These are phyloP conservation scores for Kwoniella shivajii DNA, from an alignment of 1,284 basidiomycete genomes.

Conservation along the genomic window DNA sequence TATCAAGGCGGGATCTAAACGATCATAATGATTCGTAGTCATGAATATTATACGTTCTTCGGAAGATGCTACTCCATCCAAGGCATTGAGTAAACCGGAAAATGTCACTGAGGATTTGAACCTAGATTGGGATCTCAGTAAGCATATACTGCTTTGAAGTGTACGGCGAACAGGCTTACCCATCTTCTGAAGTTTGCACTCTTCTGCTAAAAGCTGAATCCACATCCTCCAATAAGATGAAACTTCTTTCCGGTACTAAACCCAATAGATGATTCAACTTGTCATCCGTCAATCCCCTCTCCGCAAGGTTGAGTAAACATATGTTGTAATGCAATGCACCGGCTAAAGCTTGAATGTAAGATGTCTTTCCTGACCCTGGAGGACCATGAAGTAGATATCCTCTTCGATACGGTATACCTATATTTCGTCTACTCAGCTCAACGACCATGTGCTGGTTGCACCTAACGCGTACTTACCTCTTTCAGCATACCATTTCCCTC, in stretches of 20 bases:
- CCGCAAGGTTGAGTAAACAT: constrained; percentile 92
- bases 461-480: constrained; percentile 66
- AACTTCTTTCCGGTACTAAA: constrained; percentile 87
- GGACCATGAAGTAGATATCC: constrained; percentile 95
- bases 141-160: neutral
- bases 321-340: constrained; percentile 93
- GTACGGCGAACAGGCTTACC: constrained; percentile 58
- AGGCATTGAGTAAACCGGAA: constrained; percentile 93
- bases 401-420: constrained; percentile 94
- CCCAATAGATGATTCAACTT: constrained; percentile 92
- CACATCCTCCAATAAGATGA: constrained; percentile 94
- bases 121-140: constrained; percentile 53
- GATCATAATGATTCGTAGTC: constrained; percentile 90
- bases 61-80: constrained; percentile 96
- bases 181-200: constrained; percentile 83
- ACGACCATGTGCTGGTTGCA: neutral
- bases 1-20: constrained; percentile 77
- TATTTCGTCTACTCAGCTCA: neutral
- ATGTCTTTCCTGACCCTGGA: constrained; percentile 97
- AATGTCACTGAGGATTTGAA: constrained; percentile 95
- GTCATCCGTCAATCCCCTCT: constrained; percentile 94
- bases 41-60: constrained; percentile 98
- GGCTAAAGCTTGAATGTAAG: constrained; percentile 96
- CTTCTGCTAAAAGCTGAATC: constrained; percentile 97
- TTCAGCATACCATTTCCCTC: constrained; percentile 94